phyloP scores from a whole-genome alignment of 2,329 filamentous ascomycete species.

The Aaosphaeria arxii region DNA sequence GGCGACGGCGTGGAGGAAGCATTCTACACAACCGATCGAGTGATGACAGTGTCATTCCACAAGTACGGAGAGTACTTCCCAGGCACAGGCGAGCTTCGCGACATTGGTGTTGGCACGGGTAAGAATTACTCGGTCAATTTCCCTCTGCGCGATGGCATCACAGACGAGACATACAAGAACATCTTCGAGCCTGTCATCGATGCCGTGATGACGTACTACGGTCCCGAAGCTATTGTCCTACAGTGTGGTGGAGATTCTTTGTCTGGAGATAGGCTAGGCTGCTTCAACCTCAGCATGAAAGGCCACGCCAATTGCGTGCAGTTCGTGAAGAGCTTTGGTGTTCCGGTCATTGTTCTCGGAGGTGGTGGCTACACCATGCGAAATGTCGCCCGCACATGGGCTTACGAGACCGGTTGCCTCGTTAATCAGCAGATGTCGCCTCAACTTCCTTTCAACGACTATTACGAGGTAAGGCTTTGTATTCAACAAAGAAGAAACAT shows the following conservation, averaged over 20 bases:
- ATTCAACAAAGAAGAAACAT: background rate
- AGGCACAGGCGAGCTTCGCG: slow-evolving; percentile 65
- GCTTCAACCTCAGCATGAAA: slow-evolving; percentile 69
- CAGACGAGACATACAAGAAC: slow-evolving; percentile 64
- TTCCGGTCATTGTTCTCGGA: slow-evolving; percentile 64
- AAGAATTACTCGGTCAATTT: slow-evolving; percentile 70
- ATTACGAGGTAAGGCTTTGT: slow-evolving; percentile 63
- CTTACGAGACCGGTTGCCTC: slow-evolving; percentile 70
- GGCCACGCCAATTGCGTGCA: slow-evolving; percentile 69
- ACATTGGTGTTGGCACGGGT: slow-evolving; percentile 65
- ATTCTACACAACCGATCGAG: slow-evolving; percentile 68
- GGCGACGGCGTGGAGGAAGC: slow-evolving; percentile 69
- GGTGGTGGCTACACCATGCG: slow-evolving; percentile 70
- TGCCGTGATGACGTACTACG: slow-evolving; percentile 67
- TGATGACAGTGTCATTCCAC: slow-evolving; percentile 71
- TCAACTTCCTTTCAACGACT: slow-evolving; percentile 93
- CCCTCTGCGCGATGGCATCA: slow-evolving; percentile 66
- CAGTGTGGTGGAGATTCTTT: slow-evolving; percentile 68
- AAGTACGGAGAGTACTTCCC: slow-evolving; percentile 73
- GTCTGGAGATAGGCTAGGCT: slow-evolving; percentile 64
- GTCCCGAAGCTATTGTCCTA: slow-evolving; percentile 64
- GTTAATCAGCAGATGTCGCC: slow-evolving; percentile 78
- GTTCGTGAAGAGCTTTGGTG: slow-evolving; percentile 65
- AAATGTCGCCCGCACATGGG: slow-evolving; percentile 62
- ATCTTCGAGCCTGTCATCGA: slow-evolving; percentile 68